These are phyloP conservation scores for Aureobasidium sp. DNA, from an alignment of 2,329 filamentous ascomycete species.

Conservation along the genomic window DNA sequence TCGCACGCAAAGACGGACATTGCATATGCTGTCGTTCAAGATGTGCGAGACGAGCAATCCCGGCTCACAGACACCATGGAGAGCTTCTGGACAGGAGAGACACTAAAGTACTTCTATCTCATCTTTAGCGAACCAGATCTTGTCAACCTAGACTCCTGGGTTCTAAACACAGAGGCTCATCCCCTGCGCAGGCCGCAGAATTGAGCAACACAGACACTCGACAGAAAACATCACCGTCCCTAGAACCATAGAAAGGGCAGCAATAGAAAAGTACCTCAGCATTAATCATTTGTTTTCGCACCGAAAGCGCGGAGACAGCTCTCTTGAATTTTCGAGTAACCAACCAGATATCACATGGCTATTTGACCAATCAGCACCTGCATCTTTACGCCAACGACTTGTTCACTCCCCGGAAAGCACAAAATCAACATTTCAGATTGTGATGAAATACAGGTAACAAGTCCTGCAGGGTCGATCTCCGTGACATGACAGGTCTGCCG, in stretches of 20 bases:
- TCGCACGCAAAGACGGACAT: constrained; percentile 51
- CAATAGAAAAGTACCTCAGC: neutral
- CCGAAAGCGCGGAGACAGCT: neutral
- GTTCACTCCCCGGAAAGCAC: neutral
- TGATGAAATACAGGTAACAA: neutral
- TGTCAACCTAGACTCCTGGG: constrained; percentile 46
- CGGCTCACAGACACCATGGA: constrained; percentile 55
- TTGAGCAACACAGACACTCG: neutral
- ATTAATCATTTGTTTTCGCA: neutral
- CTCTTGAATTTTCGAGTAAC: neutral
- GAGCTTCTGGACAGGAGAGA: constrained; percentile 58
- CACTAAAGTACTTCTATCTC: constrained; percentile 58
- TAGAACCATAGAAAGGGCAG: neutral
- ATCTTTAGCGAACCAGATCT: constrained; percentile 52
- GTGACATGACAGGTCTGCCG: neutral
- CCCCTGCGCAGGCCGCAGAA: constrained; percentile 7
- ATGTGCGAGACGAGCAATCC: constrained; percentile 42
- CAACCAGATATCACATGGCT: neutral
- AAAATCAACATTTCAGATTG: neutral
- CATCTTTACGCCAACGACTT: neutral
- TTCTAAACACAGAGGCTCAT: constrained; percentile 12
- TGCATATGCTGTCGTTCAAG: constrained; percentile 57
- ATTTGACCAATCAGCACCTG: neutral
- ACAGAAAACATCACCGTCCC: neutral
- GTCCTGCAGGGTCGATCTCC: neutral